Evolutionary conservation across 2,329 filamentous ascomycete genomes (phyloP), one percentile per base, ranked within the genome.

Genomic region (Xylaria sp.): DNA sequence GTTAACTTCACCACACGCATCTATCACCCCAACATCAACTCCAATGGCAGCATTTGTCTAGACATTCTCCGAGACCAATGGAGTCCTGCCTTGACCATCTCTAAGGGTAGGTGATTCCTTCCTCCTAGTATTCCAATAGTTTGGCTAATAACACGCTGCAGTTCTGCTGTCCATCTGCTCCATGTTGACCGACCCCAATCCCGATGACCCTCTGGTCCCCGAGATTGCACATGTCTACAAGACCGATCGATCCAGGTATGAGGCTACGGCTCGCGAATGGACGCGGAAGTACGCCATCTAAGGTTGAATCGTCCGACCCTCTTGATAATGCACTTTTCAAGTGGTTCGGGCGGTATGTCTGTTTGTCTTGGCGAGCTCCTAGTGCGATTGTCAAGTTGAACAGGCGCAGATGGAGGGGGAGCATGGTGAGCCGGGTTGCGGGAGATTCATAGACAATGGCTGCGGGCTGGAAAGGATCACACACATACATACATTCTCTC

Each of bases 21-120:
- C 87, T 99, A 99, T 83, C 96, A 99, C 86, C 96, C 96, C 79
- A 99, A 99, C 86, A 99, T 99, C 93, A 99, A 99, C 90, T 97
- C 93, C 76, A 98, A 98, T 83, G 96, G 96, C 83, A 97, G 94
- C 84, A 99, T 99, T 84, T 99, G 96, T 83, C 85, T 99, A 81
- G 96, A 99, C 80, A 99, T 99, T 80, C 87, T 99, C 80, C 91
- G 96, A 86, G 96, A 99, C 83, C 96, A 99, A 86, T 99, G 96
- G 96, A 97, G 94, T 82, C 96, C 96, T 49, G 96, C 96, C 74
- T 87, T 99, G 83, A 99, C 96, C 75, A 98, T 99, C 79, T 97
- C 93, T 71, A 99, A 99, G 90, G 96, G 96, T 97, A 85, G 66
- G 83, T 15, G 59, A 72, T 53, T 61, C 28, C 40, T 26, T 2